Conservation (phyloP, 179 eudicot species). For the Heliamphora pulchella region DNA sequence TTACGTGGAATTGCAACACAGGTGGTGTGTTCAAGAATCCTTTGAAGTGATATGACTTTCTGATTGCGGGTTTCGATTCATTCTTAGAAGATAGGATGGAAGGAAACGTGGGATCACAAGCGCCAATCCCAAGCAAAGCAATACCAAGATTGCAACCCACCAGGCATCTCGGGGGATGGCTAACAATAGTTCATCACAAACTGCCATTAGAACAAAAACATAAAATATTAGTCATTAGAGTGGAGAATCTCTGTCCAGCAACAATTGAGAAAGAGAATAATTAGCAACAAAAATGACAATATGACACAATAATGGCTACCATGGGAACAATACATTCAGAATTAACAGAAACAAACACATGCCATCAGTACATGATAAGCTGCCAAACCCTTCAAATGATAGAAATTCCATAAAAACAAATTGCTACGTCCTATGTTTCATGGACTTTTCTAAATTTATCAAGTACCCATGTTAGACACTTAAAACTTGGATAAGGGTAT, state of each 20-base stretch:
- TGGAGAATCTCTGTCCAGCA: not conserved
- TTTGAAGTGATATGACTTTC: slow-evolving; percentile 27
- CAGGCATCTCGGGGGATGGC: slow-evolving; percentile 74
- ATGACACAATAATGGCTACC: not conserved
- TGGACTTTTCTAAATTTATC: not conserved
- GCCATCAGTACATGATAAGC: not conserved
- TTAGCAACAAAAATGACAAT: not conserved
- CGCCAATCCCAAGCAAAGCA: slow-evolving; percentile 51
- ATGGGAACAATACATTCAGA: not conserved
- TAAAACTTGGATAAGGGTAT: no score
- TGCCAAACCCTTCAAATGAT: not conserved
- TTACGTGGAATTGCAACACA: not conserved
- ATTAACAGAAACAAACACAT: not conserved
- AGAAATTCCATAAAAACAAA: not conserved
- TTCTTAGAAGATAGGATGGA: slow-evolving; percentile 47
- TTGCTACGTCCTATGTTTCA: not conserved
- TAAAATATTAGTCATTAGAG: not conserved
- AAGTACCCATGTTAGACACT: no score
- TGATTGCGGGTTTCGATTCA: slow-evolving; percentile 22
- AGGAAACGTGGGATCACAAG: slow-evolving; percentile 49
- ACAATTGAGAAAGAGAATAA: not conserved
- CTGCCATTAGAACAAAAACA: slow-evolving; percentile 33
- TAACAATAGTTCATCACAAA: slow-evolving; percentile 75
- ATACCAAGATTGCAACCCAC: slow-evolving; percentile 57
- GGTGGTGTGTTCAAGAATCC: slow-evolving; percentile 27